Conservation (phyloP, 768 basidiomycete genomes). For the Lactarius quietus region DNA sequence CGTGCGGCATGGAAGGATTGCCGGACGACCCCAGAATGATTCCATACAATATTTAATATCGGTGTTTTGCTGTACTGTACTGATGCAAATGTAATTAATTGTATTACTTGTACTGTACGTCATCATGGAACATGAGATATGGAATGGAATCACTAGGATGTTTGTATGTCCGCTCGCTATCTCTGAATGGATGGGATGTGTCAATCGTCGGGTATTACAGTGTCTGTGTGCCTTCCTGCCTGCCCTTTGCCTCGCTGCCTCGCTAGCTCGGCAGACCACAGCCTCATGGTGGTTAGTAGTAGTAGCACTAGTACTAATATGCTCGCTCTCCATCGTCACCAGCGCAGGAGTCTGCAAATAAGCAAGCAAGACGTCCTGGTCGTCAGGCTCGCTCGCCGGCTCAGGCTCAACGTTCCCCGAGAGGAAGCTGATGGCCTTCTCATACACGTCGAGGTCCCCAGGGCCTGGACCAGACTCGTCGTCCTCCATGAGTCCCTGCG, state of each 20-base stretch:
- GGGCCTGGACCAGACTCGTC: slow-evolving; percentile 14
- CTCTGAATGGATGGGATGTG: neutral
- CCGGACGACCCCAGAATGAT: neutral
- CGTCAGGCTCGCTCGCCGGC: slow-evolving; percentile 17
- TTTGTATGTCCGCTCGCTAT: neutral
- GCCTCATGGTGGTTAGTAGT: neutral
- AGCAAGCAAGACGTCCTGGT: slow-evolving; percentile 20
- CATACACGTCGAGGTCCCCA: slow-evolving; percentile 19
- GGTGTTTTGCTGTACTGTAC: neutral
- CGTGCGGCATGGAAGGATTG: neutral
- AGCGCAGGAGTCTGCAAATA: slow-evolving; percentile 13
- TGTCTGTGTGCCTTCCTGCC: neutral
- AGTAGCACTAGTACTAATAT: neutral
- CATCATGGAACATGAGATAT: neutral
- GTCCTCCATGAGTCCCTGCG: slow-evolving; percentile 14
- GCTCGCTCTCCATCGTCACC: slow-evolving; percentile 20
- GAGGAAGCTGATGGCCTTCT: slow-evolving; percentile 13
- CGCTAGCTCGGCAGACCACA: neutral
- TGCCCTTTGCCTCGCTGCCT: neutral
- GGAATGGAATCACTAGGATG: neutral
- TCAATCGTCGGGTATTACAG: no score
- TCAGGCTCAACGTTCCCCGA: slow-evolving; percentile 17
- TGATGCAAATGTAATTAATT: neutral
- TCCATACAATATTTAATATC: neutral
- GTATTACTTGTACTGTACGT: neutral